A percentile compares a stretch with the other conserved stretches of the same genome.
Conservation (phyloP, 257 asterid genomes). For the Nicotiana attenuata region DNA sequence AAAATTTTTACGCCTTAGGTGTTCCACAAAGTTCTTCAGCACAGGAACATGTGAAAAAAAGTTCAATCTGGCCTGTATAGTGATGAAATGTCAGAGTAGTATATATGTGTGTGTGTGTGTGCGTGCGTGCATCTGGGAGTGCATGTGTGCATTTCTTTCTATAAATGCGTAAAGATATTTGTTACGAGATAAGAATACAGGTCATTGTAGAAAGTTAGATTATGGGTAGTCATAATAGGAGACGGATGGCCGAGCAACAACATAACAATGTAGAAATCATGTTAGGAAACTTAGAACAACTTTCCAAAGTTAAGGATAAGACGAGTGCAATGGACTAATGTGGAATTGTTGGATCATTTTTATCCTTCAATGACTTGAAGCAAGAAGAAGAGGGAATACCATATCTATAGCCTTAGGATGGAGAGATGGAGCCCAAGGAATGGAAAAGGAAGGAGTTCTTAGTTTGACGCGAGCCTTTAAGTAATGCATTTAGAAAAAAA, state of each 20-base stretch:
- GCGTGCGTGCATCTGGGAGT: not conserved
- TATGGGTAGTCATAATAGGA: too few species aligned
- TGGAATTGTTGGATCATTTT: not conserved
- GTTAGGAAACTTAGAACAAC: not conserved
- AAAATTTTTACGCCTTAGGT: slow-evolving; percentile 72
- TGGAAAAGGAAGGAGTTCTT: not conserved
- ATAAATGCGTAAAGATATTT: not conserved
- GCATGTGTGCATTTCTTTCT: not conserved
- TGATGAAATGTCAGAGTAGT: slow-evolving; percentile 13
- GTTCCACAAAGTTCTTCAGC: slow-evolving; percentile 87
- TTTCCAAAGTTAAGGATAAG: not conserved
- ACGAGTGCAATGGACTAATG: not conserved
- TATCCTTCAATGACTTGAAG: not conserved
- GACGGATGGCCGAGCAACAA: too few species aligned
- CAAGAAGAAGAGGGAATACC: not conserved
- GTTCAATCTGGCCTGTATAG: slow-evolving; percentile 82
- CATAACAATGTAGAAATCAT: not conserved
- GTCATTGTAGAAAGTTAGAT: too few species aligned
- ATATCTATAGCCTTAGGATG: not conserved
- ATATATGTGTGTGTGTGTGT: not conserved
- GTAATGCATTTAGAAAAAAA: not conserved
- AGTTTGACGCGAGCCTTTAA: not conserved
- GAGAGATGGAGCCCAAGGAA: not conserved
- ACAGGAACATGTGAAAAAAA: slow-evolving; percentile 93
- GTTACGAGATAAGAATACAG: too few species aligned